Conservation (phyloP, 2,329 filamentous ascomycete species). For the Colletotrichum brevisporum region DNA sequence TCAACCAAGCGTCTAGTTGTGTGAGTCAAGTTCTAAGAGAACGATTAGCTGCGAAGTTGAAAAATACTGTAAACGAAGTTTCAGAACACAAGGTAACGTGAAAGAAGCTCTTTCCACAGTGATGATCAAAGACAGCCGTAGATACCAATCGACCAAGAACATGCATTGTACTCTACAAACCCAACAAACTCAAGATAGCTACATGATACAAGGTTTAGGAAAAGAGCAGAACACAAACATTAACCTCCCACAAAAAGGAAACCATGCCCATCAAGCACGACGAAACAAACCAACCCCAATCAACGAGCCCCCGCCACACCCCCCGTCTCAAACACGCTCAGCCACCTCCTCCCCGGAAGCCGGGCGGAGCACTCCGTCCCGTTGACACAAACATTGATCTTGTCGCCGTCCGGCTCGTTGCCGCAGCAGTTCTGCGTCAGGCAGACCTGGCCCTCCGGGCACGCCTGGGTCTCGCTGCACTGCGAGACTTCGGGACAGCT, state of each 20-base stretch:
- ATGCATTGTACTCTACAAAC: too few relatives aligned
- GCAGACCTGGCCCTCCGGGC: conserved; percentile 22
- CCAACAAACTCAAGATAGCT: too few relatives aligned
- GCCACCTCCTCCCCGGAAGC: not conserved
- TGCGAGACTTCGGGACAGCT: conserved; percentile 17
- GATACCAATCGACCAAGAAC: too few relatives aligned
- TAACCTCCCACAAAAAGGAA: not conserved
- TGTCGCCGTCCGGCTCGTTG: not conserved
- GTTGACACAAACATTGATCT: conserved; percentile 36
- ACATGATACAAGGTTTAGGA: too few relatives aligned
- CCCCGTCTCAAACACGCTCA: conserved; percentile 7
- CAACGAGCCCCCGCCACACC: conserved; percentile 12
- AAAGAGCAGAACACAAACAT: not conserved
- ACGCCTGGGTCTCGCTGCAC: conserved; percentile 23
- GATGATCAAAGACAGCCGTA: too few relatives aligned
- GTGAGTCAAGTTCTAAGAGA: too few relatives aligned
- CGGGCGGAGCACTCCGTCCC: conserved; percentile 39
- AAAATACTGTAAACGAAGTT: not conserved
- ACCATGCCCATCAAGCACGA: not conserved
- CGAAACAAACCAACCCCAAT: not conserved
- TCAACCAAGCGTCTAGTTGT: too few relatives aligned
- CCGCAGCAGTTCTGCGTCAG: conserved; percentile 39
- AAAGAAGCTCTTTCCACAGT: too few relatives aligned
- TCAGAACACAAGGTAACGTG: too few relatives aligned
- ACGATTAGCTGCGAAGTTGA: not conserved